Base-by-base conservation (phyloP, 495 filamentous ascomycete species). In the Letharia columbiana region DNA sequence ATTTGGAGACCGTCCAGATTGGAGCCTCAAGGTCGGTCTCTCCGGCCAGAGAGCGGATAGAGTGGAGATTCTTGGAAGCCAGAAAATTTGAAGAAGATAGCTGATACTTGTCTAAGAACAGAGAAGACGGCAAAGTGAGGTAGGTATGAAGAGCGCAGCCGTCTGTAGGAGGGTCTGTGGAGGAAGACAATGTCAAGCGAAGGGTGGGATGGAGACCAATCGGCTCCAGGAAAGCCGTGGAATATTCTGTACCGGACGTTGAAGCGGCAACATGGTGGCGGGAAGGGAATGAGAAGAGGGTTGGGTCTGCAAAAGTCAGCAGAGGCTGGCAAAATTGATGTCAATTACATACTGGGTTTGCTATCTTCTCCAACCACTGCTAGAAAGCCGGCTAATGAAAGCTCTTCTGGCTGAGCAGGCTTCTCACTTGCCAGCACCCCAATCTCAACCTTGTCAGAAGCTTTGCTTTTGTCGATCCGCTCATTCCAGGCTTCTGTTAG, bases 1-100 rank as follows among this genome's bases (percentile, higher is more conserved):
- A 98, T 64, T 80, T 72, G 35, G 80, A 73, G 54, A 90, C 79
- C 15, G 85, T 84, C 81, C 94, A 98, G 68, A 88, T 87, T 13
- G 94, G 94, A 0, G 91, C 91, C 76, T 98, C 94, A 59, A 98
- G 91, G 69, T 98, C 94, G 5, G 91, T 91, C 54, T 91, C 91
- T 50, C 91, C 87, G 47, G 86, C 83, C 57, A 90, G 81, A 62
- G 85, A 84, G 50, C 83, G 85, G 50, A 97, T 75, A 1, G 81
- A 76, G 35, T 79, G 80, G 57, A 98, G 78, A 70, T 92, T 88
- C 60, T 95, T 90, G 3, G 89, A 90, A 28, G 82, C 67, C 44
- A 92, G 81, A 76, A 91, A 89, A 47, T 92, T 80, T 10, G 80
- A 75, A 7, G 80, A 77, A 50, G 78, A 83, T 65, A 96, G 82